Percentiles rank a stretch among this genome's conserved stretches.
Evolutionary conservation across 257 asterid species (phyloP).

Genomic region (Ehretia macrophylla): DNA sequence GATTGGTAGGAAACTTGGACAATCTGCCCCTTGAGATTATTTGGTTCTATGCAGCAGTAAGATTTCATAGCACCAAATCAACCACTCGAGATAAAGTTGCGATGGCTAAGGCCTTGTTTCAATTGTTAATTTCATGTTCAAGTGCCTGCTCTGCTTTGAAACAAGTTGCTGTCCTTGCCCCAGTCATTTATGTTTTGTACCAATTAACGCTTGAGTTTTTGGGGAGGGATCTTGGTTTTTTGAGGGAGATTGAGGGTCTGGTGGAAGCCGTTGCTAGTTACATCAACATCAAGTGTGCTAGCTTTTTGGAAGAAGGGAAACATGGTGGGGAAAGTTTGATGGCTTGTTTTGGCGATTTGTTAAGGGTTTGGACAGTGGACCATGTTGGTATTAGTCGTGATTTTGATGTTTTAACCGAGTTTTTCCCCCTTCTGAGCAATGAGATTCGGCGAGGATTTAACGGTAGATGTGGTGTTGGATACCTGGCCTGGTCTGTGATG

Average conservation of each 20-base stretch:
- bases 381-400: slow-evolving; percentile 5
- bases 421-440: slow-evolving; percentile 23
- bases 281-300: slow-evolving; percentile 25
- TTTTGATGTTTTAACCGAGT: slow-evolving; percentile 15
- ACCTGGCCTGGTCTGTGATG: slow-evolving; percentile 34
- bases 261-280: slow-evolving; percentile 7
- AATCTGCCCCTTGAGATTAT: slow-evolving; percentile 26
- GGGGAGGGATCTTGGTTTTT: slow-evolving; percentile 2
- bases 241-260: slow-evolving; percentile 21
- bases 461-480: slow-evolving; percentile 3
- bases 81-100: slow-evolving; percentile 14
- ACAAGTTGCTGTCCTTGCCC: slow-evolving; percentile 28
- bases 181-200: slow-evolving; percentile 20
- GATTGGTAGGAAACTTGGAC: background rate
- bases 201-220: slow-evolving; percentile 18
- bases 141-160: slow-evolving; percentile 14
- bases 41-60: slow-evolving; percentile 14
- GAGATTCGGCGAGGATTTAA: slow-evolving; percentile 19
- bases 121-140: slow-evolving; percentile 11
- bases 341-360: slow-evolving; percentile 14
- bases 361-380: slow-evolving; percentile 28
- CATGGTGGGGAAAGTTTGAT: slow-evolving; percentile 13
- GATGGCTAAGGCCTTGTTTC: slow-evolving; percentile 12
- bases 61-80: slow-evolving; percentile 13
- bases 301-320: slow-evolving; percentile 11